phyloP scores from a whole-genome alignment of 768 basidiomycete genomes.

The Boletus rubescentipes region DNA sequence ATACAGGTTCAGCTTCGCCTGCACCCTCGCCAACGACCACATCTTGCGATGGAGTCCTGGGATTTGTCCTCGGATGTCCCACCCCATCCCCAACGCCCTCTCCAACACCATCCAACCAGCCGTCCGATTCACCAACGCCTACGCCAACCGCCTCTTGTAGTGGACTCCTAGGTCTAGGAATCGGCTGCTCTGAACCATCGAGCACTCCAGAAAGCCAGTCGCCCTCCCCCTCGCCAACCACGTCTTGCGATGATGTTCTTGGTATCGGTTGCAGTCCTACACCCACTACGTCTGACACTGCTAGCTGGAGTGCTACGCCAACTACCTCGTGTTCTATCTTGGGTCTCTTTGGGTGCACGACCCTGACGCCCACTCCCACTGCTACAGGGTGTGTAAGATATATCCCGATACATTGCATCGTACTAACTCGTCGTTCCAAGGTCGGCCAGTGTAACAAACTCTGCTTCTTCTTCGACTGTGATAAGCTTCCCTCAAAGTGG shows the following conservation, averaged over 20 bases:
- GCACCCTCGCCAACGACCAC: no score
- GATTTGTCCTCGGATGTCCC: no score
- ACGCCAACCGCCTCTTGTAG: slow-evolving; percentile 1
- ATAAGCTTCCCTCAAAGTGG: slow-evolving; percentile 32
- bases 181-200: slow-evolving; percentile 19
- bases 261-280: background rate
- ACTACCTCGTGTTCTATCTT: slow-evolving; percentile 18
- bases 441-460: background rate
- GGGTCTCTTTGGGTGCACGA: slow-evolving; percentile 20
- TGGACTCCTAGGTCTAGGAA: slow-evolving; percentile 2
- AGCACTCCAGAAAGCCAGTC: slow-evolving; percentile 8
- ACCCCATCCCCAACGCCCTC: no score
- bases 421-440: slow-evolving; percentile 5
- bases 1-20: background rate
- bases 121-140: background rate
- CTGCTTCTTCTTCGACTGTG: slow-evolving; percentile 20
- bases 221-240: slow-evolving; percentile 1
- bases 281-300: no score
- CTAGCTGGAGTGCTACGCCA: slow-evolving; percentile 3
- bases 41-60: no score
- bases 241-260: no score
- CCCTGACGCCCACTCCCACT: slow-evolving; percentile 7
- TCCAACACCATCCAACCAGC: no score
- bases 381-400: slow-evolving; percentile 11
- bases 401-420: background rate